Conservation (phyloP, 164 flowering plant species). For the Sedum album region DNA sequence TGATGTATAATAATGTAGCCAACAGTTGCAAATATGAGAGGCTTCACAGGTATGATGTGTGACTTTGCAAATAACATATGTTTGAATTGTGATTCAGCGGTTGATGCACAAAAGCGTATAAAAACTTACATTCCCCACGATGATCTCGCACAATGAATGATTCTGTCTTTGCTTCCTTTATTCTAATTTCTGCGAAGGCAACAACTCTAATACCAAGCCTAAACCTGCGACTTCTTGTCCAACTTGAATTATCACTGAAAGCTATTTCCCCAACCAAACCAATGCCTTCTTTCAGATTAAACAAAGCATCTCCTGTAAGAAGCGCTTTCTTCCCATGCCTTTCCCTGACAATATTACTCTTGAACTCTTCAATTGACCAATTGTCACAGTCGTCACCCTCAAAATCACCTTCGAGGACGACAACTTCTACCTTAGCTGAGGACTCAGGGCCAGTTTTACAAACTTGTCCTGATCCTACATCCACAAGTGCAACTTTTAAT, state of each 20-base stretch:
- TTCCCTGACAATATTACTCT: slow-evolving; percentile 45
- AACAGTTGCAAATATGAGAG: not conserved
- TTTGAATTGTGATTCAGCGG: not conserved
- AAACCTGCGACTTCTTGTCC: slow-evolving; percentile 57
- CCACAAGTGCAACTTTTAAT: slow-evolving; percentile 50
- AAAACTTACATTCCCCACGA: slow-evolving; percentile 59
- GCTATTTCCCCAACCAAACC: slow-evolving; percentile 51
- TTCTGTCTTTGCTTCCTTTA: slow-evolving; percentile 61
- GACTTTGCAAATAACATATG: not conserved
- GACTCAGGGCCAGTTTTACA: slow-evolving; percentile 35
- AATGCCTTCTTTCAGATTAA: slow-evolving; percentile 53
- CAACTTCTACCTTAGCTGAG: slow-evolving; percentile 46
- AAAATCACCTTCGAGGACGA: slow-evolving; percentile 58
- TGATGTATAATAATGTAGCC: not conserved
- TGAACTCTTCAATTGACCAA: slow-evolving; percentile 53
- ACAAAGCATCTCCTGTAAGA: slow-evolving; percentile 46
- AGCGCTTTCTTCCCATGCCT: slow-evolving; percentile 54
- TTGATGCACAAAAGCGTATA: not conserved
- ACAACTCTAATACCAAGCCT: slow-evolving; percentile 51
- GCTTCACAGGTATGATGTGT: not conserved
- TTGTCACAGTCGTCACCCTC: slow-evolving; percentile 34
- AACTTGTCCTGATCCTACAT: slow-evolving; percentile 29
- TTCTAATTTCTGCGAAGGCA: slow-evolving; percentile 22
- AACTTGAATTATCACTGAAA: slow-evolving; percentile 54
- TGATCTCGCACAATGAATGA: slow-evolving; percentile 60